Percentiles rank a stretch among this genome's conserved stretches.
Conservation (phyloP, 2,329 filamentous ascomycete genomes). For the Metarhizium album region DNA sequence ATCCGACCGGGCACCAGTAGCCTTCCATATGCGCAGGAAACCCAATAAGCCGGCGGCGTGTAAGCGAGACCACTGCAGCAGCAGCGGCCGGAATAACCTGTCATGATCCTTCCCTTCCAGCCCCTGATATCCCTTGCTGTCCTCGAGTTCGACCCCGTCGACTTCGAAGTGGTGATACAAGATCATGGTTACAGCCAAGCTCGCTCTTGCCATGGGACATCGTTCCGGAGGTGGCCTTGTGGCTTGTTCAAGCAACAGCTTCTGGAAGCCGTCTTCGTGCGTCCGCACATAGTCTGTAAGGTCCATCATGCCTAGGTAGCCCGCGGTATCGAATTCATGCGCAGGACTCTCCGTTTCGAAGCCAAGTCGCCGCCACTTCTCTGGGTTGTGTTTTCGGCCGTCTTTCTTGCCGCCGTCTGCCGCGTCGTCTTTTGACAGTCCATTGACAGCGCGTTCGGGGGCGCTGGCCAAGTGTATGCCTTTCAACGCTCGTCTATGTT, state of each 20-base stretch:
- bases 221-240: slow-evolving; percentile 58
- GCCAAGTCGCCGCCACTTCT: slow-evolving; percentile 87
- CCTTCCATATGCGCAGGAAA: slow-evolving; percentile 89
- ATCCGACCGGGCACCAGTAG: slow-evolving; percentile 69
- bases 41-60: slow-evolving; percentile 78
- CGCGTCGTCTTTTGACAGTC: slow-evolving; percentile 27
- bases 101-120: slow-evolving; percentile 73
- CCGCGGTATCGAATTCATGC: slow-evolving; percentile 73
- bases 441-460: slow-evolving; percentile 41
- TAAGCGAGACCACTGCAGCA: slow-evolving; percentile 86
- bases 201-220: slow-evolving; percentile 80
- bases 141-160: slow-evolving; percentile 70
- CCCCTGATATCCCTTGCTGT: slow-evolving; percentile 63
- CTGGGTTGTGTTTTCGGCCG: slow-evolving; percentile 65
- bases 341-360: slow-evolving; percentile 86
- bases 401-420: slow-evolving; percentile 38
- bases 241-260: slow-evolving; percentile 81
- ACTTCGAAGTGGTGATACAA: slow-evolving; percentile 95
- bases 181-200: slow-evolving; percentile 75
- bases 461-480: slow-evolving; percentile 75
- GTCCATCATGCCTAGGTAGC: slow-evolving; percentile 96
- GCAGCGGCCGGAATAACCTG: slow-evolving; percentile 71
- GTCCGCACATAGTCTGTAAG: slow-evolving; percentile 86
- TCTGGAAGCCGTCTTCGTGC: slow-evolving; percentile 87
- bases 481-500: slow-evolving; percentile 80